These are phyloP conservation scores for Pythium coloratum DNA, from an alignment of 352 stramenopile species.

Conservation along the genomic window DNA sequence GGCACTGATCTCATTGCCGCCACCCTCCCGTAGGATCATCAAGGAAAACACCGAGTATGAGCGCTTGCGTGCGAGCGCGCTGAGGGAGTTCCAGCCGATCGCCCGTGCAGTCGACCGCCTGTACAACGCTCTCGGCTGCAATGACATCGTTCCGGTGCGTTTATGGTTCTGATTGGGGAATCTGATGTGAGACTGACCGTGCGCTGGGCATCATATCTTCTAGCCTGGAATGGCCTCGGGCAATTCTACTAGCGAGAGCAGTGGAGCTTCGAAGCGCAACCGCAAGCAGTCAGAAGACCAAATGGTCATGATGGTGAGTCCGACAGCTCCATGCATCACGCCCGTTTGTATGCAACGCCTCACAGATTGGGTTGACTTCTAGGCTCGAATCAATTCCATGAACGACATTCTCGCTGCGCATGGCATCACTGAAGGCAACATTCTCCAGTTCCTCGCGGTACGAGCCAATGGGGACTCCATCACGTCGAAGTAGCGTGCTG, in stretches of 20 bases:
- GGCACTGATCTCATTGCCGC: neutral
- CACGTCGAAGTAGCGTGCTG: neutral
- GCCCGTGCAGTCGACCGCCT: slow-evolving; percentile 68
- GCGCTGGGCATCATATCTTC: neutral
- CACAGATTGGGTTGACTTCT: neutral
- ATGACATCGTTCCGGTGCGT: slow-evolving; percentile 72
- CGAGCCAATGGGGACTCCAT: neutral
- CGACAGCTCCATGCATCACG: neutral
- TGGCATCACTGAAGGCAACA: slow-evolving; percentile 79
- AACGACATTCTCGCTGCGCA: slow-evolving; percentile 78
- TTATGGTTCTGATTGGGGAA: neutral
- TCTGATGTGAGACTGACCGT: neutral
- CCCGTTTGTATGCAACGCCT: neutral
- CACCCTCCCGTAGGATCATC: slow-evolving; percentile 44
- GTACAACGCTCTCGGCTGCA: slow-evolving; percentile 79
- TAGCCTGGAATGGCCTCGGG: slow-evolving; percentile 29
- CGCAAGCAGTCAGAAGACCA: slow-evolving; percentile 76
- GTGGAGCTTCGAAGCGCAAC: slow-evolving; percentile 35
- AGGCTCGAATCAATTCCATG: slow-evolving; percentile 86
- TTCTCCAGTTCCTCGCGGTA: slow-evolving; percentile 80
- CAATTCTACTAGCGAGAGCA: slow-evolving; percentile 33
- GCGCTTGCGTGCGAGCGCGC: slow-evolving; percentile 52
- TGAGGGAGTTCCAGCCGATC: slow-evolving; percentile 72
- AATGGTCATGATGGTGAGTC: slow-evolving; percentile 66
- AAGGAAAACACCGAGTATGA: slow-evolving; percentile 80